phyloP scores from a whole-genome alignment of 2,329 filamentous ascomycete species.

The Trichoderma simmonsii region DNA sequence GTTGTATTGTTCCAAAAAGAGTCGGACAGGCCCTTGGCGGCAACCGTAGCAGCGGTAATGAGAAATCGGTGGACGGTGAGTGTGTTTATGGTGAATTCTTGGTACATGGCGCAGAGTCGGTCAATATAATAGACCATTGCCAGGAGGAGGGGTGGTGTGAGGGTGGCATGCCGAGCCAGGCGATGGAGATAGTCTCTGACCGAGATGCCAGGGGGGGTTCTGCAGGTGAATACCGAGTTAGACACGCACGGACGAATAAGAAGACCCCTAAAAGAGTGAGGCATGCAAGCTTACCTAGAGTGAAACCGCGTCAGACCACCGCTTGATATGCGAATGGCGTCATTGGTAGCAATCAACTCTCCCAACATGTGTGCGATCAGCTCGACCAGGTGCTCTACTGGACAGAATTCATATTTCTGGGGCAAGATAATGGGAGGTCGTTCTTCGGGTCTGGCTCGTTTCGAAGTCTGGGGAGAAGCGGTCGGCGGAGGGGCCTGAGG shows the following conservation, averaged over 20 bases:
- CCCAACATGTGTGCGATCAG: constrained; percentile 93
- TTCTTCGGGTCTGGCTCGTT: constrained; percentile 52
- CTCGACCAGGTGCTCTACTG: constrained; percentile 81
- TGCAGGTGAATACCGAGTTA: constrained; percentile 11
- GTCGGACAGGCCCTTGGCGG: constrained; percentile 92
- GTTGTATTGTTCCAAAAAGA: constrained; percentile 98
- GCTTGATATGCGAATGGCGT: constrained; percentile 70
- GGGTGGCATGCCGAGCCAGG: constrained; percentile 87
- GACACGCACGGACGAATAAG: neutral
- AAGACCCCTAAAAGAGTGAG: neutral
- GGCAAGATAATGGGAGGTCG: constrained; percentile 61
- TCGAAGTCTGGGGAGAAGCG: constrained; percentile 39
- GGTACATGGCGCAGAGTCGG: constrained; percentile 84
- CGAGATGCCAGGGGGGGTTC: constrained; percentile 78
- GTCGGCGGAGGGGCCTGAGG: neutral
- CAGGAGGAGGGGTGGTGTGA: constrained; percentile 89
- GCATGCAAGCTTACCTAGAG: constrained; percentile 61
- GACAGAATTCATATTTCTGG: constrained; percentile 73
- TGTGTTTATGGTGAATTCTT: constrained; percentile 93
- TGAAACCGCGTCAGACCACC: constrained; percentile 92
- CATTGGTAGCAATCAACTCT: constrained; percentile 91
- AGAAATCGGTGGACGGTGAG: constrained; percentile 96
- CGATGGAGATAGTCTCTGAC: constrained; percentile 91
- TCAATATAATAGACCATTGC: constrained; percentile 99
- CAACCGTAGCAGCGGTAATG: constrained; percentile 92